These are phyloP conservation scores for Ilyonectria mors-panacis DNA, from an alignment of 2,329 filamentous ascomycete species.

Conservation along the genomic window DNA sequence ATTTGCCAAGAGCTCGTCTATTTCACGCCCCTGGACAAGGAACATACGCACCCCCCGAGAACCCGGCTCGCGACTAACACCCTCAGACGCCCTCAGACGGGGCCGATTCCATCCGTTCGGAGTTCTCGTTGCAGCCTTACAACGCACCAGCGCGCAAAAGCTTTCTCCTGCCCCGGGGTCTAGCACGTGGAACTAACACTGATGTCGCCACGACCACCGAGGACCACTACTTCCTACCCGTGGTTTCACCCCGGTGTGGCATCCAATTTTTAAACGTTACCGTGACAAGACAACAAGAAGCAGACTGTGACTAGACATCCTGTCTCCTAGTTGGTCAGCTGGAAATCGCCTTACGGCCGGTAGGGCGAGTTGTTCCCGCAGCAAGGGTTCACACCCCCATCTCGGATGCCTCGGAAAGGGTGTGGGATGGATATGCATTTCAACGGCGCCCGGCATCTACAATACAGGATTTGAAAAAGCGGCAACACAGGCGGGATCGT, in stretches of 20 bases:
- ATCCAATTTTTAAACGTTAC: neutral
- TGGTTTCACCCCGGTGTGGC: slow-evolving; percentile 17
- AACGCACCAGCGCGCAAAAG: slow-evolving; percentile 11
- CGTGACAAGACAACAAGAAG: slow-evolving; percentile 11
- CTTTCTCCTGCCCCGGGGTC: neutral
- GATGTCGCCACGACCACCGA: neutral
- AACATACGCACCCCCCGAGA: neutral
- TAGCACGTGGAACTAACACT: slow-evolving; percentile 5
- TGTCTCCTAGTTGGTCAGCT: neutral
- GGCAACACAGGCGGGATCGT: slow-evolving; percentile 4
- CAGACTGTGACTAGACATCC: neutral
- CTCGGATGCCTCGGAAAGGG: slow-evolving; percentile 28
- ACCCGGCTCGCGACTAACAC: neutral
- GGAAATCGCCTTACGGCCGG: neutral
- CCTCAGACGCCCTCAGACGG: slow-evolving; percentile 12
- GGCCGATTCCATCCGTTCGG: slow-evolving; percentile 15
- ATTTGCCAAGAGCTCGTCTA: slow-evolving; percentile 8
- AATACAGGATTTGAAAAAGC: neutral
- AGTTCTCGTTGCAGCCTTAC: neutral
- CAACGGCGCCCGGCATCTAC: slow-evolving; percentile 15
- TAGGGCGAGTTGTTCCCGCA: slow-evolving; percentile 11
- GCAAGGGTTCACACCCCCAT: slow-evolving; percentile 22
- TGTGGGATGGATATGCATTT: neutral
- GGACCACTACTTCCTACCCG: slow-evolving; percentile 4
- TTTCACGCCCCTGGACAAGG: neutral